Evolutionary conservation across 1,284 basidiomycete genomes (phyloP).

Genomic region (Cerioporus squamosus): DNA sequence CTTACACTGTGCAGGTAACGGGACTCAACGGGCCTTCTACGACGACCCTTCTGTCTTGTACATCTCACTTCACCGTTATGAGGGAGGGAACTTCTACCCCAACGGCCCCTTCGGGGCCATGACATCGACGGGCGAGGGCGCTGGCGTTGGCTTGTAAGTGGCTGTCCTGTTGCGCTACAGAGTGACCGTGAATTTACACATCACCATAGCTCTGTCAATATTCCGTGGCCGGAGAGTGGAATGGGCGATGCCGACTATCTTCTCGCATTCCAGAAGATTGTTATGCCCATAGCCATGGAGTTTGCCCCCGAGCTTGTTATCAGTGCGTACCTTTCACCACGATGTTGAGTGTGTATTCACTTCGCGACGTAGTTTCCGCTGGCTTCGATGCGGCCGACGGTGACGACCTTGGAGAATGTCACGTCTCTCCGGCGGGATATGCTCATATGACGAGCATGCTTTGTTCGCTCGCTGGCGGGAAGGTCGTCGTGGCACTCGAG

Average conservation of each 20-base stretch:
- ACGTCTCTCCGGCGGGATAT: constrained; percentile 92
- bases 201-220: constrained; percentile 81
- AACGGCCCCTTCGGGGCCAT: constrained; percentile 88
- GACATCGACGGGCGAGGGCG: constrained; percentile 84
- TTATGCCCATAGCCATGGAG: constrained; percentile 98
- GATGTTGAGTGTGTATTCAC: constrained; percentile 1
- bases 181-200: constrained; percentile 14
- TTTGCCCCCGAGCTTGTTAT: constrained; percentile 97
- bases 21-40: constrained; percentile 95
- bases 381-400: constrained; percentile 97
- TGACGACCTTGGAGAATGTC: constrained; percentile 90
- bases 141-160: constrained; percentile 76
- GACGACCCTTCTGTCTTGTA: constrained; percentile 93
- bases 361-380: constrained; percentile 76
- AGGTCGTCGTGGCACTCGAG: constrained; percentile 92
- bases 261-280: constrained; percentile 92
- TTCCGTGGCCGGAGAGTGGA: constrained; percentile 90
- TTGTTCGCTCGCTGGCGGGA: constrained; percentile 86
- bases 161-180: neutral
- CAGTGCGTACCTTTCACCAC: constrained; percentile 58
- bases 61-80: constrained; percentile 95
- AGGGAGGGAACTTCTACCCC: constrained; percentile 91
- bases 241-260: constrained; percentile 98
- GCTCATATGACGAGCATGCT: constrained; percentile 99
- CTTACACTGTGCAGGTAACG: constrained; percentile 68